These are phyloP conservation scores for Calonectria montana DNA, from an alignment of 2,329 filamentous ascomycete genomes.

Conservation along the genomic window DNA sequence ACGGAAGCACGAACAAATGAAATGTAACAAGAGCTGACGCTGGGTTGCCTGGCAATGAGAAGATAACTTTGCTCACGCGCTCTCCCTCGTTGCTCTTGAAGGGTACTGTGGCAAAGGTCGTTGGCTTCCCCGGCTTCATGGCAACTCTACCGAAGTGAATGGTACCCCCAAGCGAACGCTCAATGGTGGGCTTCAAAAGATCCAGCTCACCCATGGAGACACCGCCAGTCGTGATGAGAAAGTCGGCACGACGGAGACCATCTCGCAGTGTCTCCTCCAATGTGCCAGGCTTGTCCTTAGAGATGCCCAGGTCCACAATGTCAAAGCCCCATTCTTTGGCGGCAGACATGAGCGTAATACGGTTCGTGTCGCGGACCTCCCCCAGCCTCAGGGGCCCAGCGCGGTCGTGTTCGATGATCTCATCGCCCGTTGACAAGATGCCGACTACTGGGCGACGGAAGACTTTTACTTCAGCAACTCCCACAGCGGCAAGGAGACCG, in stretches of 20 bases:
- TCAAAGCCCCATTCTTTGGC: slow-evolving; percentile 80
- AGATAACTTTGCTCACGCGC: slow-evolving; percentile 77
- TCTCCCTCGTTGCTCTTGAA: slow-evolving; percentile 69
- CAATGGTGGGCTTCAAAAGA: slow-evolving; percentile 94
- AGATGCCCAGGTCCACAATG: slow-evolving; percentile 88
- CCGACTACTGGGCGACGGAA: slow-evolving; percentile 84
- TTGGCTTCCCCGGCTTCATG: slow-evolving; percentile 99
- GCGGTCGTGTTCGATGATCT: slow-evolving; percentile 82
- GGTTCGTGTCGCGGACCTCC: slow-evolving; percentile 93
- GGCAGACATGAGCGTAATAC: slow-evolving; percentile 86
- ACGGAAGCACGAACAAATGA: slow-evolving; percentile 92
- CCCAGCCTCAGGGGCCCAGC: slow-evolving; percentile 75
- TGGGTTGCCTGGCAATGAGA: slow-evolving; percentile 93
- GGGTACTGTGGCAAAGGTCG: slow-evolving; percentile 92
- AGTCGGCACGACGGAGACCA: slow-evolving; percentile 78
- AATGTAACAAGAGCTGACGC: slow-evolving; percentile 93
- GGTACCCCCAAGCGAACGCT: slow-evolving; percentile 86
- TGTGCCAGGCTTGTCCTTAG: slow-evolving; percentile 75
- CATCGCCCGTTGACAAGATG: slow-evolving; percentile 93
- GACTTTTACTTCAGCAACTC: slow-evolving; percentile 75
- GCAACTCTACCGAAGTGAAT: slow-evolving; percentile 96
- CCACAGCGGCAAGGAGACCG: slow-evolving; percentile 87
- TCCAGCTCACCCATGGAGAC: slow-evolving; percentile 99
- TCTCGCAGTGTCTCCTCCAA: slow-evolving; percentile 83
- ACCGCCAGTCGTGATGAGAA: slow-evolving; percentile 92